These are phyloP conservation scores for Alternaria gansuensis DNA, from an alignment of 2,329 filamentous ascomycete species.

Conservation along the genomic window DNA sequence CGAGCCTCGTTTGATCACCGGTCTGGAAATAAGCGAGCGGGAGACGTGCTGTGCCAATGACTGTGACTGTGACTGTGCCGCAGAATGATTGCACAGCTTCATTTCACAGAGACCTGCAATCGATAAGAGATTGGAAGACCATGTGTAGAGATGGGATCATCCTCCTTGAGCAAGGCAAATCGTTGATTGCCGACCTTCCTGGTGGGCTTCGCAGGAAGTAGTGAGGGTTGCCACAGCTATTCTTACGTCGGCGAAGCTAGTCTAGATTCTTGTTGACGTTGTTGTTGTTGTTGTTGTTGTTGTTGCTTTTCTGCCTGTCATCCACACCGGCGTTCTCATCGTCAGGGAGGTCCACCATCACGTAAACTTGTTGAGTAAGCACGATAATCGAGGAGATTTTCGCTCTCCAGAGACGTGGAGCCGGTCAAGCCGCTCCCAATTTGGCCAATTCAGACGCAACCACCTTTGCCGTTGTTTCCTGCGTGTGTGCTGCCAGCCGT, in stretches of 20 bases:
- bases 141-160: constrained; percentile 6
- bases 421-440: constrained; percentile 1
- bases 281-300: constrained; percentile 9
- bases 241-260: constrained; percentile 6
- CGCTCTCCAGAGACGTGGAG: constrained; percentile 5
- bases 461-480: constrained; percentile 3
- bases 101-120: constrained; percentile 21
- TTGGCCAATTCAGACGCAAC: constrained; percentile 18
- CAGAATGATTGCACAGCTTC: constrained; percentile 27
- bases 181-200: background rate
- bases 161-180: background rate
- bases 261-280: constrained; percentile 2
- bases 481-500: constrained; percentile 5
- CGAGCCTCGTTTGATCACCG: constrained; percentile 41
- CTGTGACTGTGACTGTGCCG: constrained; percentile 14
- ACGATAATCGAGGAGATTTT: constrained; percentile 2
- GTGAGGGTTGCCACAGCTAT: constrained; percentile 5
- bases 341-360: constrained; percentile 7
- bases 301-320: constrained; percentile 9
- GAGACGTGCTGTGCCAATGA: constrained; percentile 4
- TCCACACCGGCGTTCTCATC: constrained; percentile 6
- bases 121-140: constrained; percentile 18
- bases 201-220: constrained; percentile 6
- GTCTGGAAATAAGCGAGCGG: constrained; percentile 37
- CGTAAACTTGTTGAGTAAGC: constrained; percentile 6